phyloP scores from a whole-genome alignment of 192 early-diverging fungal genomes.

The Linnemannia hyalina region DNA sequence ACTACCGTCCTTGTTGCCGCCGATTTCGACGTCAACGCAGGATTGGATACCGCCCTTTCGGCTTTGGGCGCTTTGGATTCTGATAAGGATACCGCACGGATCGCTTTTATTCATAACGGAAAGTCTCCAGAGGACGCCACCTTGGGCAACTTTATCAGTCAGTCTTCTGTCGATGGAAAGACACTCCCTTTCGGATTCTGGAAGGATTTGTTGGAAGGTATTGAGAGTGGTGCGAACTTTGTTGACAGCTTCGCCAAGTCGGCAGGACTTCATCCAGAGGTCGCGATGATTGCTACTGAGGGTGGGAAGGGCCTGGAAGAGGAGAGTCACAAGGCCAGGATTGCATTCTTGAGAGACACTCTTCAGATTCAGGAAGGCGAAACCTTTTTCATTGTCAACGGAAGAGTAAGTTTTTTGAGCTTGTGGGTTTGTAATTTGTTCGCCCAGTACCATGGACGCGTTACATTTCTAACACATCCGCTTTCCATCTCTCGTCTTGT shows the following conservation, averaged over 20 bases:
- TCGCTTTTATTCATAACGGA: slow-evolving; percentile 70
- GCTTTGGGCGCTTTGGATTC: slow-evolving; percentile 63
- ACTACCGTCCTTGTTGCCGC: slow-evolving; percentile 55
- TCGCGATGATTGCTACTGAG: slow-evolving; percentile 28
- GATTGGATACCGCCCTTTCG: slow-evolving; percentile 63
- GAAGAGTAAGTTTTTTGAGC: slow-evolving; percentile 59
- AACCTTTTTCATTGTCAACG: slow-evolving; percentile 70
- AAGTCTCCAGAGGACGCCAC: neutral
- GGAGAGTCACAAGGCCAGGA: slow-evolving; percentile 4
- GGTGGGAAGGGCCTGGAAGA: slow-evolving; percentile 33
- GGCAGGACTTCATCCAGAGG: slow-evolving; percentile 11
- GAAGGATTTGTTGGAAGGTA: slow-evolving; percentile 25
- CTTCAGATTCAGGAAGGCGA: slow-evolving; percentile 28
- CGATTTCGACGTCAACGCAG: slow-evolving; percentile 66
- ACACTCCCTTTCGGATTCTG: slow-evolving; percentile 38
- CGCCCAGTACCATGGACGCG: too few species aligned
- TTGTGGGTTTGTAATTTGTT: neutral
- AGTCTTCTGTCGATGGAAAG: slow-evolving; percentile 38
- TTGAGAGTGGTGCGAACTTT: slow-evolving; percentile 12
- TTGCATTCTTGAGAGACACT: slow-evolving; percentile 24
- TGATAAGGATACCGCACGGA: slow-evolving; percentile 43
- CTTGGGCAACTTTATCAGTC: slow-evolving; percentile 33
- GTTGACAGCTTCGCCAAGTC: slow-evolving; percentile 15
- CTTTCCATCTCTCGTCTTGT: neutral
- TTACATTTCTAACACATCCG: neutral